Evolutionary conservation across 1,284 basidiomycete species (phyloP).

Genomic region (Flammula alnicola): DNA sequence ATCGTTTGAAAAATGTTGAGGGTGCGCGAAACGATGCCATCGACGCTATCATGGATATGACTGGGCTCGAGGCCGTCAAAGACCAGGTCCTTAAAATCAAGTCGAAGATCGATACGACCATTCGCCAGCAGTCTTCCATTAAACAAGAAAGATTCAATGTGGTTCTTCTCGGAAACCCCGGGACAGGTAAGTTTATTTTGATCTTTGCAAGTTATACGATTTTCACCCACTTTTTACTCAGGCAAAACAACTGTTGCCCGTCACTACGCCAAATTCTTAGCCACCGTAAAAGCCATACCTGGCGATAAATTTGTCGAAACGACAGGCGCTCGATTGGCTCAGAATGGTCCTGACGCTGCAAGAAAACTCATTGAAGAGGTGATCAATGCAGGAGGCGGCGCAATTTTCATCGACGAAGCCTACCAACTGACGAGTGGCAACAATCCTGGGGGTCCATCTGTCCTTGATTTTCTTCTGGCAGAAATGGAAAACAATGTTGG

Average conservation of each 20-base stretch:
- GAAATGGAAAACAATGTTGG: slow-evolving; percentile 75
- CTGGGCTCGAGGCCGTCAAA: slow-evolving; percentile 60
- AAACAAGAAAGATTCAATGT: slow-evolving; percentile 56
- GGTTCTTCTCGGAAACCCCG: slow-evolving; percentile 60
- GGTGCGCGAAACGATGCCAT: slow-evolving; percentile 49
- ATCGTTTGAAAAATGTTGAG: slow-evolving; percentile 48
- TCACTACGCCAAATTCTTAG: slow-evolving; percentile 62
- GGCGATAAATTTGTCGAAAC: slow-evolving; percentile 61
- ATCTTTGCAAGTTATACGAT: neutral
- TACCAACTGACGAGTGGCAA: slow-evolving; percentile 60
- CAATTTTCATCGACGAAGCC: slow-evolving; percentile 71
- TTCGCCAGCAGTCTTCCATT: slow-evolving; percentile 47
- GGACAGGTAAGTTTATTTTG: slow-evolving; percentile 52
- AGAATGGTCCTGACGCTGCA: slow-evolving; percentile 55
- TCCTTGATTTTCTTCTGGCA: slow-evolving; percentile 67
- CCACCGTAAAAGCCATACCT: slow-evolving; percentile 57
- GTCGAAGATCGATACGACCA: slow-evolving; percentile 49
- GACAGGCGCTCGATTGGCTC: slow-evolving; percentile 60
- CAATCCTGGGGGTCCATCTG: slow-evolving; percentile 52
- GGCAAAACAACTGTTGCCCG: slow-evolving; percentile 74
- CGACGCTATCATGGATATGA: slow-evolving; percentile 60
- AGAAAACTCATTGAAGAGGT: slow-evolving; percentile 55
- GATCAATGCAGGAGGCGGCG: slow-evolving; percentile 57
- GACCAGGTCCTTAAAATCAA: slow-evolving; percentile 51
- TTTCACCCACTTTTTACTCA: slow-evolving; percentile 31